A percentile compares a stretch with the other conserved stretches of the same genome.
phyloP scores from a whole-genome alignment of 306 rosid species.

The Albizia julibrissin region DNA sequence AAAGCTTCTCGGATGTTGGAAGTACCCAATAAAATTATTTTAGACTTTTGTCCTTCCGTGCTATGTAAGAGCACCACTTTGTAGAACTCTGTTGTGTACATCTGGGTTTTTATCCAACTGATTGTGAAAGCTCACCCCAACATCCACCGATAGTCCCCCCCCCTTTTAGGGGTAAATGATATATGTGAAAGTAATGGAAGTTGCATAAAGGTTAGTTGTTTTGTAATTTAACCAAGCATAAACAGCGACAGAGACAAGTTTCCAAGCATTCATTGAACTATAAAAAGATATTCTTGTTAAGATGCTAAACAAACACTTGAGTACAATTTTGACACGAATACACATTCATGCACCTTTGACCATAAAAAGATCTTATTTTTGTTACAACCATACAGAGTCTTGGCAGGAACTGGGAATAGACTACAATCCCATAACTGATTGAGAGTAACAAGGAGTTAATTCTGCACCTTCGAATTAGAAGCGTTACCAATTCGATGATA shows the following conservation, averaged over 20 bases:
- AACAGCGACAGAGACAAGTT: too few species aligned
- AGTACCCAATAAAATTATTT: constrained; percentile 51
- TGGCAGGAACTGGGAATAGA: neutral
- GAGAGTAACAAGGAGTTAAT: constrained; percentile 3
- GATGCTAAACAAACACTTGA: neutral
- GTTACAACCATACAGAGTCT: neutral
- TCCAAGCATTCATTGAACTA: too few species aligned
- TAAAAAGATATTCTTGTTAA: neutral
- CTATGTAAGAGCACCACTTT: constrained; percentile 46
- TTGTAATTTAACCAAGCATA: neutral
- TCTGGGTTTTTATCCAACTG: constrained; percentile 32
- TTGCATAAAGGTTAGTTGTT: neutral
- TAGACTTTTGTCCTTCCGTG: constrained; percentile 37
- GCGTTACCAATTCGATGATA: constrained; percentile 34
- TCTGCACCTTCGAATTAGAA: constrained; percentile 53
- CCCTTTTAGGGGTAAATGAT: neutral
- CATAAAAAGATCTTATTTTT: neutral
- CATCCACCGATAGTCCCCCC: neutral
- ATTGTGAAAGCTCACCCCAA: constrained; percentile 23
- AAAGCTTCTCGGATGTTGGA: constrained; percentile 54
- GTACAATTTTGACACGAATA: neutral
- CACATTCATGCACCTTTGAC: neutral
- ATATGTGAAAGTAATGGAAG: neutral
- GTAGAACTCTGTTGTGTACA: constrained; percentile 32
- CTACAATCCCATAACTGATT: neutral